Evolutionary conservation across 805 yeast species (phyloP).

Genomic region (Saccharomycopsis javanensis): DNA sequence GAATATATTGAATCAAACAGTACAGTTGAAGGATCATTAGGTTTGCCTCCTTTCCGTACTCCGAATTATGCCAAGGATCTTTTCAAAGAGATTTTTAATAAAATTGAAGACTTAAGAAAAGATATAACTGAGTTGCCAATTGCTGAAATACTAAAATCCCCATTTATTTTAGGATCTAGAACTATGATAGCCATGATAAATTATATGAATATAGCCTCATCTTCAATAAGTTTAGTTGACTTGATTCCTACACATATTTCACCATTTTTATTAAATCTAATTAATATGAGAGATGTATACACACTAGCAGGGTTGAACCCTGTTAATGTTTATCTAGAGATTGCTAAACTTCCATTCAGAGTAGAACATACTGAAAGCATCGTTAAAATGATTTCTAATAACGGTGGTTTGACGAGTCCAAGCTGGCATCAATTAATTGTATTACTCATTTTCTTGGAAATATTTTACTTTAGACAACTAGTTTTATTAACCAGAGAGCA

Average conservation of each 20-base stretch:
- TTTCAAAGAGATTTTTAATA: slow-evolving; percentile 36
- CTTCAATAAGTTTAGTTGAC: slow-evolving; percentile 43
- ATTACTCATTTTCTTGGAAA: slow-evolving; percentile 60
- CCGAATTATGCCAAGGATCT: slow-evolving; percentile 27
- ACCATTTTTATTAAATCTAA: slow-evolving; percentile 59
- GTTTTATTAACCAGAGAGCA: slow-evolving; percentile 41
- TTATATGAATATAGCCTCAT: slow-evolving; percentile 32
- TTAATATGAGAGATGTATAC: slow-evolving; percentile 70
- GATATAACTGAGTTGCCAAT: slow-evolving; percentile 23
- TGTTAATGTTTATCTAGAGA: slow-evolving; percentile 32
- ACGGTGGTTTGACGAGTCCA: slow-evolving; percentile 28
- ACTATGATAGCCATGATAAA: slow-evolving; percentile 55
- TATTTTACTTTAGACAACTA: slow-evolving; percentile 60
- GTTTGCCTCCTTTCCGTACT: slow-evolving; percentile 26
- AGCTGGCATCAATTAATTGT: slow-evolving; percentile 56
- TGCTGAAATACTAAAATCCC: slow-evolving; percentile 43
- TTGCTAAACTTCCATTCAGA: slow-evolving; percentile 41
- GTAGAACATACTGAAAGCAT: slow-evolving; percentile 33
- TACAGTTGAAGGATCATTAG: slow-evolving; percentile 27
- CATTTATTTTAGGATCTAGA: slow-evolving; percentile 53
- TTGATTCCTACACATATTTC: slow-evolving; percentile 46
- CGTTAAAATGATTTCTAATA: slow-evolving; percentile 34
- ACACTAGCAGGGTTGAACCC: slow-evolving; percentile 57
- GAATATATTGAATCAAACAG: slow-evolving; percentile 33
- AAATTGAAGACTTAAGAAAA: slow-evolving; percentile 33